A percentile compares a stretch with the other conserved stretches of the same genome.
phyloP scores from a whole-genome alignment of 1,284 basidiomycete species.

The Sphagnurus paluster region DNA sequence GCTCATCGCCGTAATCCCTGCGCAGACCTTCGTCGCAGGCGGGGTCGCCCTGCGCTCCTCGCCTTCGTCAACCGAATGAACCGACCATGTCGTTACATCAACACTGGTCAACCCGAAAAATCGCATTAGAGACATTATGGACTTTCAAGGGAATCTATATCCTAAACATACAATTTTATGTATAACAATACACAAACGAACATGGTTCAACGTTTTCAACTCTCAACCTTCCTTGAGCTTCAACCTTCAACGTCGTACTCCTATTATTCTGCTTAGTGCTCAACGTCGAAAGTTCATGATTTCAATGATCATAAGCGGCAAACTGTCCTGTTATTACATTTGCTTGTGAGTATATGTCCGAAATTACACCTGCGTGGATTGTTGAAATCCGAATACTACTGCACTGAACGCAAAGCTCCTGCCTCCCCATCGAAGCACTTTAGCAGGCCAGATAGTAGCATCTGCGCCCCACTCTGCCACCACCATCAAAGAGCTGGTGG shows the following conservation, averaged over 20 bases:
- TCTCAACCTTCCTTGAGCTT: no score
- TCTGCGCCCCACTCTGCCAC: constrained; percentile 30
- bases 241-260: no score
- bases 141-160: no score
- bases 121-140: no score
- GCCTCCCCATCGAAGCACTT: constrained; percentile 38
- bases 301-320: no score
- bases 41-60: neutral
- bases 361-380: constrained; percentile 46
- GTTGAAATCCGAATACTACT: constrained; percentile 60
- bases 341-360: constrained; percentile 8
- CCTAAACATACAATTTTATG: no score
- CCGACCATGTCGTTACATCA: no score
- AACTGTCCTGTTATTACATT: neutral
- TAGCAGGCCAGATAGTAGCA: constrained; percentile 36
- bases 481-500: constrained; percentile 24
- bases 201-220: no score
- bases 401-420: constrained; percentile 39
- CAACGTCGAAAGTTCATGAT: no score
- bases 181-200: no score
- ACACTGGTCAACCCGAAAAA: no score
- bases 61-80: neutral
- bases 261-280: no score
- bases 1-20: neutral
- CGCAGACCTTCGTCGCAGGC: neutral